A percentile compares a stretch with the other conserved stretches of the same genome.
These are phyloP conservation scores for Trametes villosa DNA, from an alignment of 768 basidiomycete species.

Conservation along the genomic window DNA sequence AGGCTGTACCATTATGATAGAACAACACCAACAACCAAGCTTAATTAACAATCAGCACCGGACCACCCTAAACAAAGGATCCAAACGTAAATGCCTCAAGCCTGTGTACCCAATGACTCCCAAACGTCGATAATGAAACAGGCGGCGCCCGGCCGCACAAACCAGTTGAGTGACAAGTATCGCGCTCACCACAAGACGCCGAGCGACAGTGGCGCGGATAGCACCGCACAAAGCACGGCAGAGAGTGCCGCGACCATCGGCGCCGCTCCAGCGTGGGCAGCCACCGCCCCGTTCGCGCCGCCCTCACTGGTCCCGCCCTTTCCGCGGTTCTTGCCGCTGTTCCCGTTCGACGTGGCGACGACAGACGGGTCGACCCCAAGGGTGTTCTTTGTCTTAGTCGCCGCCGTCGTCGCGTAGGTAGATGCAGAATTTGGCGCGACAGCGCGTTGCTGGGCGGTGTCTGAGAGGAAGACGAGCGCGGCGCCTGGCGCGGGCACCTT, in stretches of 20 bases:
- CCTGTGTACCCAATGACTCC: neutral
- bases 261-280: neutral
- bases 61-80: neutral
- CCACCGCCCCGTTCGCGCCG: constrained; percentile 11
- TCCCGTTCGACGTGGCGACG: constrained; percentile 70
- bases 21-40: neutral
- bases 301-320: constrained; percentile 32
- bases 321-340: constrained; percentile 42
- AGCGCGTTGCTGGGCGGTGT: constrained; percentile 42
- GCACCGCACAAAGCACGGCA: neutral
- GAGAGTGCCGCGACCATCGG: neutral
- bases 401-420: constrained; percentile 58
- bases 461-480: constrained; percentile 74
- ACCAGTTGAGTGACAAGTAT: neutral
- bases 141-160: neutral
- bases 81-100: too few species aligned
- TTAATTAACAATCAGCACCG: neutral
- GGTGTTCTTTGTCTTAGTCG: constrained; percentile 55
- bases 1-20: neutral
- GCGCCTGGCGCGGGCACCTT: constrained; percentile 72
- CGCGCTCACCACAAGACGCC: neutral
- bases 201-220: neutral
- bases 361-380: constrained; percentile 56
- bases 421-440: constrained; percentile 37
- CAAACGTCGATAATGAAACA: too few species aligned